Base-by-base conservation (phyloP, 495 filamentous ascomycete species). In the Rusavskia elegans region DNA sequence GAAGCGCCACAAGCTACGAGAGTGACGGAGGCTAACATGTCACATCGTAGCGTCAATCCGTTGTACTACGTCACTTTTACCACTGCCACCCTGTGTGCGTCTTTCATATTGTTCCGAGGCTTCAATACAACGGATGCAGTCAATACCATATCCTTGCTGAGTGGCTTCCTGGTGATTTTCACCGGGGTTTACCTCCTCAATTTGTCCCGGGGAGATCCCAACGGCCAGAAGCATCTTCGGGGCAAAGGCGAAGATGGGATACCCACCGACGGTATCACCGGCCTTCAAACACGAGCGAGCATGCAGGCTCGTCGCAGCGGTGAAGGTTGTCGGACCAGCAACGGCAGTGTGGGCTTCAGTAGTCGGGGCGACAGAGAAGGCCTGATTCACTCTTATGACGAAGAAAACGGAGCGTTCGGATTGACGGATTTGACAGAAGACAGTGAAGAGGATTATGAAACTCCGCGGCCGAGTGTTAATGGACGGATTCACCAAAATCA, bases 31-130 rank as follows among this genome's bases (percentile, higher is more conserved):
- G 6, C 21, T n/a, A 49, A 66, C 73, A 59, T 75, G n/a, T 40
- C 0, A 45, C 5, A n/a, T 30, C 6, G 16, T 58, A 98, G 92
- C 58, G 92, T 98, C 36, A 98, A 97, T 63, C 92, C 92, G 1
- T 79, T 98, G 35, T 98, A 98, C 73, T 98, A 98, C 66, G 92
- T 98, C 48, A 96, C 90, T n/a, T 98, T 98, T 68, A 98, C 92
- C 5, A 97, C 92, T 6, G 86, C 84, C 32, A 98, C 92, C 16
- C 78, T 98, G 48, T 82, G 83, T 66, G 92, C 92, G 39, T 95
- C 89, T 17, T 97, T 97, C 71, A 95, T 97, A 63, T 85, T 98
- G 37, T 98, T 96, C 74, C 79, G 79, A 54, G 92, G 92, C 45
- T 98, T 98, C 77, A 97, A 97, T 63, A 98, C 92, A 36, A 87